Evolutionary conservation across 768 basidiomycete species (phyloP), one percentile per base, ranked within the genome.

Genomic region (Trametes cubensis): DNA sequence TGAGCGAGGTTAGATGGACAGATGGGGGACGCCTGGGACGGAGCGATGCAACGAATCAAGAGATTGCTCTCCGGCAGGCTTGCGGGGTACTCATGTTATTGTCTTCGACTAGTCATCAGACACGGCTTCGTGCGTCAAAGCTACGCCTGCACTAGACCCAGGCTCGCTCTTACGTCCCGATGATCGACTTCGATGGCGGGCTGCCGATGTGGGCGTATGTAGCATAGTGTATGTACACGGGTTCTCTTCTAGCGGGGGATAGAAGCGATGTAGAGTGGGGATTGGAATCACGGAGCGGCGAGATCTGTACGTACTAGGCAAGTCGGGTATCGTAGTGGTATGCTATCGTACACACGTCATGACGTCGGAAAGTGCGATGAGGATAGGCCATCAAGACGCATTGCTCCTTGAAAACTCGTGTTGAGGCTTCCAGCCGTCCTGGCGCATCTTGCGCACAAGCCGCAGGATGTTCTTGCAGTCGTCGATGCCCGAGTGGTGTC

Each of bases 401-500:
- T 14, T 21, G 25, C 21, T 8, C 17, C n/a, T 21, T 21, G 7
- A 4, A 13, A 60, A 42, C 17, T 63, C 62, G 30, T 39, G n/a
- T 25, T 60, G 26, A 8, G 71, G 71, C 34, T 62, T 66, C 72
- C 72, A 73, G 11, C 72, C 72, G 6, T 61, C 61, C 34, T 51
- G 57, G n/a, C 57, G 58, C 66, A 73, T 63, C 53, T 50, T 66
- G 44, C 62, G 62, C 11, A 69, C 64, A 40, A 73, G 68, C 30
- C 69, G 63, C 61, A 72, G 44, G 55, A 73, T 71, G 55, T 73
- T 73, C 61, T 50, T 69, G 61, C 72, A 73, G 60, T 73, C 72
- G 52, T 73, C 72, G 38, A 73, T 73, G 3, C 72, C 72, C 25
- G 71, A 72, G 34, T 73, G 72, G 39, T 73, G 70, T 42, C 70